These are phyloP conservation scores for Hibiscus mutabilis DNA, from an alignment of 345 rosid species.

Conservation along the genomic window DNA sequence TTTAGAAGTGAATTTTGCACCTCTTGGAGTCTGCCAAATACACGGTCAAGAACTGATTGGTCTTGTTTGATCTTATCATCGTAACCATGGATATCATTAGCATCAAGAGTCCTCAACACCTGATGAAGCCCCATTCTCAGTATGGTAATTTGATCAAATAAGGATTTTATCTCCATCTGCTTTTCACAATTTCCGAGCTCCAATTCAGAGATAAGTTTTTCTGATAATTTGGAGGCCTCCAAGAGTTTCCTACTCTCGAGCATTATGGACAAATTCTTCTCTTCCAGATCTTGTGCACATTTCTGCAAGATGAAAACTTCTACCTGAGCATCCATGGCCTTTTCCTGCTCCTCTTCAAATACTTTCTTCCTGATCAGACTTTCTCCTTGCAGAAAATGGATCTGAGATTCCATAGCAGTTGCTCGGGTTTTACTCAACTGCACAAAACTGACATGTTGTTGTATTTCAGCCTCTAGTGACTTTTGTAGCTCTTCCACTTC, in stretches of 20 bases:
- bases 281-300: constrained; percentile 57
- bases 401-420: constrained; percentile 49
- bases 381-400: constrained; percentile 52
- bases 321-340: constrained; percentile 45
- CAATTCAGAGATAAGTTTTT: constrained; percentile 50
- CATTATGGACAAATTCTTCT: constrained; percentile 48
- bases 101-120: constrained; percentile 43
- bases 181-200: constrained; percentile 45
- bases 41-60: constrained; percentile 28
- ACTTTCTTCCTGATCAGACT: constrained; percentile 45
- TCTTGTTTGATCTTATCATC: constrained; percentile 37
- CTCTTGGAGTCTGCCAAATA: constrained; percentile 45
- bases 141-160: constrained; percentile 38
- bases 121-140: constrained; percentile 50
- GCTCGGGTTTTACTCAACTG: constrained; percentile 33
- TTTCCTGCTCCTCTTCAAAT: constrained; percentile 60
- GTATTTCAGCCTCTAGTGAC: constrained; percentile 46
- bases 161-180: constrained; percentile 45
- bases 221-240: constrained; percentile 50
- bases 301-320: constrained; percentile 65
- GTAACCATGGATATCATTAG: constrained; percentile 26
- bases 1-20: constrained; percentile 43
- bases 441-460: constrained; percentile 43
- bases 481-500: constrained; percentile 47
- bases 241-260: constrained; percentile 46